phyloP scores from a whole-genome alignment of 164 flowering plant species.

The Houttuynia cordata region DNA sequence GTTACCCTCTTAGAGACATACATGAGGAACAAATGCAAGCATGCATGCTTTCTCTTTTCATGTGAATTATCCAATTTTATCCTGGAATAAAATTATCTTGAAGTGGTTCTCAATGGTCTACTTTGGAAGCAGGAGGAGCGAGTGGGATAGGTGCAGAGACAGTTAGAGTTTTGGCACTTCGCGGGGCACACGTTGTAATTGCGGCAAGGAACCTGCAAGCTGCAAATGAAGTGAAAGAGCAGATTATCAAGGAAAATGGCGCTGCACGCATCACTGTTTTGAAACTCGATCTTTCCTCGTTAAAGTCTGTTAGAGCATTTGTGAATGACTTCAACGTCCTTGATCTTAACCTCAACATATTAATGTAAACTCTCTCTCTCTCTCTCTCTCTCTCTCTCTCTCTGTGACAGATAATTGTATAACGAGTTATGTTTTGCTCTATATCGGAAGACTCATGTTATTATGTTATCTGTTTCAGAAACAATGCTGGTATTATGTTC shows the following conservation, averaged over 20 bases:
- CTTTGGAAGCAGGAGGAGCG: slow-evolving; percentile 61
- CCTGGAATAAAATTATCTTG: background rate
- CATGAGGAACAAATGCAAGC: too few species aligned
- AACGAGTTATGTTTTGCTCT: background rate
- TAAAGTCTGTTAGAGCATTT: slow-evolving; percentile 52
- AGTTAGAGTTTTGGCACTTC: slow-evolving; percentile 64
- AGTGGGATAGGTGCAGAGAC: slow-evolving; percentile 95
- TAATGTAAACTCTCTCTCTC: slow-evolving; percentile 36
- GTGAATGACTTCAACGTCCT: slow-evolving; percentile 45
- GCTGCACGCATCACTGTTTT: slow-evolving; percentile 49
- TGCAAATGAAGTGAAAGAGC: slow-evolving; percentile 55
- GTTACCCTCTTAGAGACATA: too few species aligned
- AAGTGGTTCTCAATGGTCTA: background rate
- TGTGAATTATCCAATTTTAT: too few species aligned
- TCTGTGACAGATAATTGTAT: background rate
- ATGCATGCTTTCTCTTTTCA: too few species aligned
- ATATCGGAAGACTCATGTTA: background rate
- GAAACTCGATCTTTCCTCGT: slow-evolving; percentile 69
- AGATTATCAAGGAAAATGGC: slow-evolving; percentile 35
- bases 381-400: too few species aligned
- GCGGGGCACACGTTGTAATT: slow-evolving; percentile 70
- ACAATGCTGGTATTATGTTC: slow-evolving; percentile 93
- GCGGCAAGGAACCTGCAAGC: slow-evolving; percentile 74
- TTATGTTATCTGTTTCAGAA: slow-evolving; percentile 31
- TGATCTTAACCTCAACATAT: slow-evolving; percentile 70